phyloP scores from a whole-genome alignment of 1,139 yeast genomes.

The Pichia sp. region DNA sequence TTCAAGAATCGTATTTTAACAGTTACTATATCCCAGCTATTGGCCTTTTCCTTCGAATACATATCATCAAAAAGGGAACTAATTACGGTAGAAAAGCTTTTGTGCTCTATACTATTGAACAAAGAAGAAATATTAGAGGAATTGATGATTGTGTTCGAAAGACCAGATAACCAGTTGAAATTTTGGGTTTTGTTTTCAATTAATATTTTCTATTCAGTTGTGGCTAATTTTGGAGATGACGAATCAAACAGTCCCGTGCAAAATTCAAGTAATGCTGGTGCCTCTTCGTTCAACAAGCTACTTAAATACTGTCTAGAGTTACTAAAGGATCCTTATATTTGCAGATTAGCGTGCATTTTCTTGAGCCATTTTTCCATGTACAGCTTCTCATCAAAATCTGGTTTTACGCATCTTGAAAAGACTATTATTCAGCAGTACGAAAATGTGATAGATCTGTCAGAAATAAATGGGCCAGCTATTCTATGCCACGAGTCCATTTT shows the following conservation, averaged over 20 bases:
- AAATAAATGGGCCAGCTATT: slow-evolving; percentile 53
- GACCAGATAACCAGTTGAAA: slow-evolving; percentile 15
- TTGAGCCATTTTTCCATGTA: slow-evolving; percentile 23
- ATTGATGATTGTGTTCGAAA: slow-evolving; percentile 20
- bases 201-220: slow-evolving; percentile 12
- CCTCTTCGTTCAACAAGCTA: slow-evolving; percentile 22
- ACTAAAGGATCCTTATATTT: slow-evolving; percentile 35
- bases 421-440: slow-evolving; percentile 43
- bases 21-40: slow-evolving; percentile 11
- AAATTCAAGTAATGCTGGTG: neutral
- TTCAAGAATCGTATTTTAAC: neutral
- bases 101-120: slow-evolving; percentile 3
- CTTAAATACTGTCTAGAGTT: slow-evolving; percentile 45
- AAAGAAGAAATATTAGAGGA: slow-evolving; percentile 10
- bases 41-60: slow-evolving; percentile 14
- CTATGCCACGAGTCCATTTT: slow-evolving; percentile 44
- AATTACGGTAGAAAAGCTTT: neutral
- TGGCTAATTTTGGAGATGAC: neutral
- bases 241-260: neutral
- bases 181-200: slow-evolving; percentile 21
- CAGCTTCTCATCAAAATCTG: neutral
- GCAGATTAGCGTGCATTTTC: slow-evolving; percentile 32
- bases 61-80: slow-evolving; percentile 9
- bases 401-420: slow-evolving; percentile 30
- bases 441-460: slow-evolving; percentile 48